Base-by-base conservation (phyloP, 2,329 filamentous ascomycete genomes). In the Ophiostoma tasmaniense region DNA sequence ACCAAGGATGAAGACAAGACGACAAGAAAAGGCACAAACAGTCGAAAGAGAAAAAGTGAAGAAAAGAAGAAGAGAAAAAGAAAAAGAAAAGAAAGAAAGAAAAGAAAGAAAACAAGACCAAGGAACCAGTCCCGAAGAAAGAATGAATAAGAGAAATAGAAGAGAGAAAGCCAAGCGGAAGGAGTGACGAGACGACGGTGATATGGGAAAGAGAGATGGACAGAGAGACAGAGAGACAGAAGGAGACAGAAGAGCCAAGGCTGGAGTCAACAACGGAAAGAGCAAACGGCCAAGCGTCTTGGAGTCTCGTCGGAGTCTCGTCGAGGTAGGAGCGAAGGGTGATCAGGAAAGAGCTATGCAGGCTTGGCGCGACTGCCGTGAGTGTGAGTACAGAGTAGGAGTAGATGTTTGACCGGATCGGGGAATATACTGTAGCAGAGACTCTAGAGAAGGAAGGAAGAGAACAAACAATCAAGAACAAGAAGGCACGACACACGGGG, bases 241-340 rank as follows among this genome's bases (percentile, higher is more conserved):
- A 61, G 30, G 55, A 13, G 5, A 61, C 5, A 25, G 25, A 61
- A 25, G 13, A 14, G 42, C 39, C 39, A 42, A 45, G 42, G 7
- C 42, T 45, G 42, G 42, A 45, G 42, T 45, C 55, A 30, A 17
- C 55, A 30, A 17, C 55, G 55, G 55, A 30, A 30, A 66, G 55
- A 64, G 62, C 42, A 68, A 65, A 65, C 67, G 45, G 69, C 67
- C 64, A 68, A 69, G 67, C 65, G 35, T 69, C 69, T 70, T 70
- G 65, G 69, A 64, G 37, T 37, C 37, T 67, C 67, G 68, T 66
- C 45, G 65, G 69, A 64, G 37, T 30, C 37, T 67, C 67, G 68
- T 66, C 65, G 65, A 35, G 45, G 55, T 37, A 69, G 64, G 68
- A 64, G 69, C 62, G 20, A 50, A 69, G 33, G 66, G 52, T 52